A percentile compares a stretch with the other conserved stretches of the same genome.
Conservation (phyloP, 208 protist species). For the Leishmania martiniquensis region DNA sequence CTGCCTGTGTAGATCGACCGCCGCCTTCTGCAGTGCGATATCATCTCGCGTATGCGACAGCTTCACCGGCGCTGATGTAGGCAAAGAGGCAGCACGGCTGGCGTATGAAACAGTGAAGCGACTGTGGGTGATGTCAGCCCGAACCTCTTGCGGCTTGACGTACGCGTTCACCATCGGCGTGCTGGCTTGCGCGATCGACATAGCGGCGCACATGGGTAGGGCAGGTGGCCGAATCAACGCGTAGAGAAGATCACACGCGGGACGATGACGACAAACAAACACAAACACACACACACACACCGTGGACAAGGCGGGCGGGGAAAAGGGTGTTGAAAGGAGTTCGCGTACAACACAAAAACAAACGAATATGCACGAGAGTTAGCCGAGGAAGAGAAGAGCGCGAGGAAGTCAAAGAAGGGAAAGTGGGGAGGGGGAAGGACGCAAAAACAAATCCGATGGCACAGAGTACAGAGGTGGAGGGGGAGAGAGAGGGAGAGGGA, state of each 20-base stretch:
- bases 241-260: not conserved
- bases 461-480: not conserved
- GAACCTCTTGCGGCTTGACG: conserved; percentile 5
- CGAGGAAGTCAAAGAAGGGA: conserved; percentile 21
- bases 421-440: not conserved
- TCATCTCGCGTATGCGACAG: conserved; percentile 27
- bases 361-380: not conserved
- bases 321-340: not conserved
- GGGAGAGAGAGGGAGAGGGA: not conserved
- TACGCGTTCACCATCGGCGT: conserved; percentile 3
- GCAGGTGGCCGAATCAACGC: not conserved
- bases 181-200: conserved; percentile 4
- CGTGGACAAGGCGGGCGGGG: not conserved
- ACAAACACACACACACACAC: not conserved
- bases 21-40: conserved; percentile 38
- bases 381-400: not conserved
- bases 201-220: conserved; percentile 10
- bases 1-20: conserved; percentile 28
- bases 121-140: conserved; percentile 14
- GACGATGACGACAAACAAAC: not conserved
- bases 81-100: conserved; percentile 28
- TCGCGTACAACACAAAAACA: not conserved
- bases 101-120: conserved; percentile 57
- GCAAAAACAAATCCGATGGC: not conserved
- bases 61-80: not conserved